Evolutionary conservation across 768 basidiomycete genomes (phyloP).

Genomic region (Pisolithus albus): DNA sequence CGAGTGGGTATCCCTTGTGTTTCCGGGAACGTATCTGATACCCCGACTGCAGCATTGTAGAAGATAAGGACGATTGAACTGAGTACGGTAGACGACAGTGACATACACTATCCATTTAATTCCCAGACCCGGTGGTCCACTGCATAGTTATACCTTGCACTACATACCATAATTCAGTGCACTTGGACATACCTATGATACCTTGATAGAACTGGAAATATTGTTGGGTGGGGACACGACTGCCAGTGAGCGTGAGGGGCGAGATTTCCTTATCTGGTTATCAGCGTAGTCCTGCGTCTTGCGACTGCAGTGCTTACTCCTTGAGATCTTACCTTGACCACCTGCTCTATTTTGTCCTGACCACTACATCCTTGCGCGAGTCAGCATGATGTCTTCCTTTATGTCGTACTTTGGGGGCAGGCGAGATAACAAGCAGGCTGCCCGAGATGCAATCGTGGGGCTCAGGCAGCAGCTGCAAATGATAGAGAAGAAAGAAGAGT

Average conservation of each 20-base stretch:
- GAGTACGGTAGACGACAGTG: slow-evolving; percentile 18
- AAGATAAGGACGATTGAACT: slow-evolving; percentile 22
- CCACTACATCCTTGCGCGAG: slow-evolving; percentile 1
- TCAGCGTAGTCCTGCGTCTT: slow-evolving; percentile 2
- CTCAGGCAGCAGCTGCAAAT: slow-evolving; percentile 91
- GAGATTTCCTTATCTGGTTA: slow-evolving; percentile 22
- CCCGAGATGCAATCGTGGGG: slow-evolving; percentile 88
- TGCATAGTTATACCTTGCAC: slow-evolving; percentile 21
- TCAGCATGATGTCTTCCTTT: slow-evolving; percentile 61
- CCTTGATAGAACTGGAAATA: not conserved
- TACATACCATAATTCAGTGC: slow-evolving; percentile 23
- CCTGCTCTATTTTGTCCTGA: not conserved
- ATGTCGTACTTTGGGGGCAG: slow-evolving; percentile 89
- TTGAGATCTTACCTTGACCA: slow-evolving; percentile 5
- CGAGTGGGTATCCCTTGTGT: slow-evolving; percentile 33
- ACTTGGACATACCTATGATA: not conserved
- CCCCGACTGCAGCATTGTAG: slow-evolving; percentile 9
- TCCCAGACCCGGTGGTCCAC: slow-evolving; percentile 10
- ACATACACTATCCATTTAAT: slow-evolving; percentile 20
- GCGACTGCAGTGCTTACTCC: slow-evolving; percentile 10
- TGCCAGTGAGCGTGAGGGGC: slow-evolving; percentile 7
- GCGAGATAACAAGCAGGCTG: slow-evolving; percentile 74
- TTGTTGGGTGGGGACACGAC: not conserved
- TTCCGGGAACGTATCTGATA: slow-evolving; percentile 7
- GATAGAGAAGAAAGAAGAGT: slow-evolving; percentile 99